Percentiles rank a stretch among this genome's conserved stretches.
These are phyloP conservation scores for Quillaja saponaria DNA, from an alignment of 306 rosid genomes.

Conservation along the genomic window DNA sequence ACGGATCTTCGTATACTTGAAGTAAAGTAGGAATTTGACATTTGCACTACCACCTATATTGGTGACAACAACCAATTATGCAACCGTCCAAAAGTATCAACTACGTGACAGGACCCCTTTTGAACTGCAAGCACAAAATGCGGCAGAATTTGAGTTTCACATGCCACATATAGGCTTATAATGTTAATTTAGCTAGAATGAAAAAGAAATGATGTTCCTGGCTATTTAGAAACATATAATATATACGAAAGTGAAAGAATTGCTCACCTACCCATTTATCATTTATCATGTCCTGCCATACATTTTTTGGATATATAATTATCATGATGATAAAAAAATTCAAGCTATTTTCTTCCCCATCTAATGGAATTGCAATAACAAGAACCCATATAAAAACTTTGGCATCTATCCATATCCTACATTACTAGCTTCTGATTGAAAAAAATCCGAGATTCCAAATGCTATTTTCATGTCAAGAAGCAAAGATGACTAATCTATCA, in stretches of 20 bases:
- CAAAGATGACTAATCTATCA: conserved; percentile 16
- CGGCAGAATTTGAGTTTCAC: conserved; percentile 21
- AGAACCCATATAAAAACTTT: not conserved
- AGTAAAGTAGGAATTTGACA: conserved; percentile 2
- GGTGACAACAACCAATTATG: conserved; percentile 24
- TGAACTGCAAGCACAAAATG: conserved; percentile 60
- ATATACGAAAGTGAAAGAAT: conserved; percentile 19
- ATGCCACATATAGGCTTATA: not conserved
- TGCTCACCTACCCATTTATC: not conserved
- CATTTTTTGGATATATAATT: not conserved
- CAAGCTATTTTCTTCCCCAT: not conserved
- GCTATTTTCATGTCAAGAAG: conserved; percentile 9
- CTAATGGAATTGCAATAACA: not conserved
- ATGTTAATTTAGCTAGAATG: not conserved
- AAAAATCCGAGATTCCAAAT: too few species aligned
- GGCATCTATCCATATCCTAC: not conserved
- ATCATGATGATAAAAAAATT: not conserved
- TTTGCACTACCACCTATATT: conserved; percentile 2
- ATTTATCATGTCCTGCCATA: not conserved
- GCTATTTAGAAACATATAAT: conserved; percentile 5
- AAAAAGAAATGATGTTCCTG: not conserved
- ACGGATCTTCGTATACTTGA: not conserved
- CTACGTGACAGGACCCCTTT: conserved; percentile 86
- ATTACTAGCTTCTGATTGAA: not conserved
- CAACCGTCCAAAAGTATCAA: conserved; percentile 30